Conservation (phyloP, 2,329 filamentous ascomycete species). For the Aaosphaeria pasadenensis region DNA sequence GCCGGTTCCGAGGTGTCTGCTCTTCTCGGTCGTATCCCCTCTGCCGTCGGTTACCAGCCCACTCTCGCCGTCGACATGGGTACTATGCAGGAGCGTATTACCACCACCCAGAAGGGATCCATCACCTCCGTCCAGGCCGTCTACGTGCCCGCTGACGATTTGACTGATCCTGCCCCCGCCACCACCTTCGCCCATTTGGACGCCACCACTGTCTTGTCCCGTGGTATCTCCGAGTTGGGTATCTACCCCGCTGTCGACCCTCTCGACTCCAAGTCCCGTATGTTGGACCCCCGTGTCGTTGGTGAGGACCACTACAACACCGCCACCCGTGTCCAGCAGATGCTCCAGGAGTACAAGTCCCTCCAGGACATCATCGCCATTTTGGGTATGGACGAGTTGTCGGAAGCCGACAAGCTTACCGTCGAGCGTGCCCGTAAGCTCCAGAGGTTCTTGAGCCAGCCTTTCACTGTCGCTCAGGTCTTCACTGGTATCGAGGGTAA, state of each 20-base stretch:
- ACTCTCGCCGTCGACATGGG: conserved; percentile 99
- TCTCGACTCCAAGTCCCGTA: conserved; percentile 98
- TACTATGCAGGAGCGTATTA: conserved; percentile 99
- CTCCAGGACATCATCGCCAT: conserved; percentile 99
- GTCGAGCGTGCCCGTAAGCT: conserved; percentile 99
- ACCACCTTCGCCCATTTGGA: conserved; percentile 99
- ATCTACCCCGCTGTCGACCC: conserved; percentile 99
- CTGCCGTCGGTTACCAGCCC: conserved; percentile 99
- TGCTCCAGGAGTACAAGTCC: conserved; percentile 99
- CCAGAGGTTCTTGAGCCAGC: conserved; percentile 99
- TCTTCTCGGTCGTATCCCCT: conserved; percentile 98
- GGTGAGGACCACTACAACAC: conserved; percentile 97
- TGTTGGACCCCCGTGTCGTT: conserved; percentile 98
- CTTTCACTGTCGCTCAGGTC: conserved; percentile 86
- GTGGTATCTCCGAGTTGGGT: conserved; percentile 99
- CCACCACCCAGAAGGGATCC: conserved; percentile 98
- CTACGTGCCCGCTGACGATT: conserved; percentile 99
- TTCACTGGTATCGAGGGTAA: conserved; percentile 95
- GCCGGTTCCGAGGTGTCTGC: conserved; percentile 99
- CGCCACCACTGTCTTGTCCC: conserved; percentile 99
- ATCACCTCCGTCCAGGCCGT: conserved; percentile 99
- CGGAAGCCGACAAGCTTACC: conserved; percentile 98
- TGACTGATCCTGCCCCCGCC: conserved; percentile 99
- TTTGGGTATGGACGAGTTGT: conserved; percentile 99
- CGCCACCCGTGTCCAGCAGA: conserved; percentile 95